phyloP scores from a whole-genome alignment of 805 yeast species.

The Cyberlindnera americana region DNA sequence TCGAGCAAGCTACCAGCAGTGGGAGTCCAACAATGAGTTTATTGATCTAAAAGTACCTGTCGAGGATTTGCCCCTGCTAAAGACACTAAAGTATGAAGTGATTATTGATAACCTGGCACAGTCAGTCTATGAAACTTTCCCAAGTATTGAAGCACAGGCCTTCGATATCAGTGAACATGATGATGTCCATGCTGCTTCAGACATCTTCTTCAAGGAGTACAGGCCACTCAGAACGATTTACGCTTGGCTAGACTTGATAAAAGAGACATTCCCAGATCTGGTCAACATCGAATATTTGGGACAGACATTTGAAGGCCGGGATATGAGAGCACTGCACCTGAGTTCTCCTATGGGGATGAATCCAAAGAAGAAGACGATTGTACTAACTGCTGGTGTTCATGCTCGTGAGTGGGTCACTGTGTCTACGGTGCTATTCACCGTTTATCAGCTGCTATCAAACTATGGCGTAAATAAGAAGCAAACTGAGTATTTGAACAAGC shows the following conservation, averaged over 20 bases:
- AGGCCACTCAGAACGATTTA: constrained; percentile 65
- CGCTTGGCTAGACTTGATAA: constrained; percentile 64
- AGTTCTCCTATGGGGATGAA: constrained; percentile 42
- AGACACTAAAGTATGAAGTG: constrained; percentile 23
- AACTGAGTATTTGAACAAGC: constrained; percentile 45
- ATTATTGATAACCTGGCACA: constrained; percentile 57
- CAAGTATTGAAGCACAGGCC: constrained; percentile 24
- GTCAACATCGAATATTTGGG: constrained; percentile 70
- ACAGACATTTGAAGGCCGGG: constrained; percentile 69
- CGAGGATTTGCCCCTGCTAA: constrained; percentile 7
- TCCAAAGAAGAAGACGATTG: constrained; percentile 57
- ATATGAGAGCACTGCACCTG: constrained; percentile 62
- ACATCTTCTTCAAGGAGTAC: constrained; percentile 66
- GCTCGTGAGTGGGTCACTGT: constrained; percentile 89
- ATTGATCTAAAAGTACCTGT: constrained; percentile 40
- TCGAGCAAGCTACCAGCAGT: constrained; percentile 31
- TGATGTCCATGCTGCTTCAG: constrained; percentile 29
- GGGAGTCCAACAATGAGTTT: constrained; percentile 48
- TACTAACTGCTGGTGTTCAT: constrained; percentile 81
- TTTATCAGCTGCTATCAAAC: constrained; percentile 44
- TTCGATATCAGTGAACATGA: constrained; percentile 10
- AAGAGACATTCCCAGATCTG: constrained; percentile 58
- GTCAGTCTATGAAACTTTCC: constrained; percentile 52
- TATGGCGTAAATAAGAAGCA: constrained; percentile 42
- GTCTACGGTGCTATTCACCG: constrained; percentile 59